A percentile compares a stretch with the other conserved stretches of the same genome.
Conservation (phyloP, 2,329 filamentous ascomycete species). For the Venturia aucupariae region DNA sequence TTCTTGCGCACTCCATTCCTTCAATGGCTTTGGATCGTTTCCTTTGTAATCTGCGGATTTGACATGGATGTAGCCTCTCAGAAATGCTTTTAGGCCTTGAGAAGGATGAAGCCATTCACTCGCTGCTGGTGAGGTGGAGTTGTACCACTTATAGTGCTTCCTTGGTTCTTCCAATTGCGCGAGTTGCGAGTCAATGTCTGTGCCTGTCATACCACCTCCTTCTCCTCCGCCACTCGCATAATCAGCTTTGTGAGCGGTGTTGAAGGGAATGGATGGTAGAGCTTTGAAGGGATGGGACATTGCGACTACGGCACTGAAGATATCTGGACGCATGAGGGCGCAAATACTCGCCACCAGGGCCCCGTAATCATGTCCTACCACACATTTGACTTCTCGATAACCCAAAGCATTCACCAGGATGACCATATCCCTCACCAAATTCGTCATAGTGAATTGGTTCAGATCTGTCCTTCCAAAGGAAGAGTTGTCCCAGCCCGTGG, state of each 20-base stretch:
- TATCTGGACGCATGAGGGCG: conserved; percentile 53
- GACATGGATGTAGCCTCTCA: conserved; percentile 59
- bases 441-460: conserved; percentile 47
- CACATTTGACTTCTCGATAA: conserved; percentile 47
- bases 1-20: conserved; percentile 47
- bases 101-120: conserved; percentile 38
- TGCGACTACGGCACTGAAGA: conserved; percentile 53
- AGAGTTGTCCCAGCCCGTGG: conserved; percentile 49
- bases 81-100: conserved; percentile 49
- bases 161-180: conserved; percentile 45
- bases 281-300: conserved; percentile 58
- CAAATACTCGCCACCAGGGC: conserved; percentile 51
- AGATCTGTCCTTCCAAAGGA: conserved; percentile 45
- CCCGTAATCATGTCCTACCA: conserved; percentile 60
- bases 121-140: conserved; percentile 41
- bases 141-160: conserved; percentile 65
- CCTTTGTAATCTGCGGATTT: conserved; percentile 54
- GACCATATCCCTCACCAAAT: conserved; percentile 53
- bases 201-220: conserved; percentile 18
- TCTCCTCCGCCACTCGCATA: conserved; percentile 18
- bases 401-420: conserved; percentile 53
- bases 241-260: conserved; percentile 28
- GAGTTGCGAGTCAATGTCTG: conserved; percentile 48
- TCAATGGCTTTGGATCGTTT: conserved; percentile 45
- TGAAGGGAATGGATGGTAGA: conserved; percentile 40